Evolutionary conservation across 805 yeast genomes (phyloP), one percentile per base, ranked within the genome.

Genomic region (Saturnispora besseyi): DNA sequence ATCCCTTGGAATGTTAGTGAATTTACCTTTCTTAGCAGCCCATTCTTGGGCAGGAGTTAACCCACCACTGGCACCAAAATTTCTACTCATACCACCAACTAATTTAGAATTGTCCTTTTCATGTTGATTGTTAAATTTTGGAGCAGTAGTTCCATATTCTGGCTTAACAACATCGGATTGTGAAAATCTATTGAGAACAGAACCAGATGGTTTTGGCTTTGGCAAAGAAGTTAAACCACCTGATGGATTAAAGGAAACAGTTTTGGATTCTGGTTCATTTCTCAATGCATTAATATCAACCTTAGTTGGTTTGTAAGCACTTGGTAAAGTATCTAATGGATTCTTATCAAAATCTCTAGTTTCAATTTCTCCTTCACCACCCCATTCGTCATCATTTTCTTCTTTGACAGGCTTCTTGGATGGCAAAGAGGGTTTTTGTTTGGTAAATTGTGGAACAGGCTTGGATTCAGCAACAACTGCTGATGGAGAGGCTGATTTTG

Each of bases 11-110:
- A 70, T 77, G 42, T 70, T 68, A 57, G 73, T 76, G 58, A 72
- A 79, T 62, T 81, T 75, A 44, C 88, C 95, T 62, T 83, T 80
- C 69, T 82, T 85, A 63, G 85, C 96, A 24, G 96, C 97, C 97
- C 97, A 89, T 29, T 87, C 60, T 69, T 89, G 96, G 29, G 96
- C 96, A 24, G 97, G 96, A 7, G 96, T 85, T 66, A 87, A 86
- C 53, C 96, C 96, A 53, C 75, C 77, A 53, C 77, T 77, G 48
- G 82, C 69, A 54, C 78, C 93, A 63, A 77, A 83, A 62, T 79
- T 74, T 60, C 76, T 71, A 29, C 78, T 73, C 45, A 80, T 68
- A 37, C 87, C 91, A 48, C 81, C 79, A 43, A 76, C 74, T 4
- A 74, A 66, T 52, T 76, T 73, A 28, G 73, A 73, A 22, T 69